Base-by-base conservation (phyloP, 179 eudicot genomes). In the Beta macrorhiza region DNA sequence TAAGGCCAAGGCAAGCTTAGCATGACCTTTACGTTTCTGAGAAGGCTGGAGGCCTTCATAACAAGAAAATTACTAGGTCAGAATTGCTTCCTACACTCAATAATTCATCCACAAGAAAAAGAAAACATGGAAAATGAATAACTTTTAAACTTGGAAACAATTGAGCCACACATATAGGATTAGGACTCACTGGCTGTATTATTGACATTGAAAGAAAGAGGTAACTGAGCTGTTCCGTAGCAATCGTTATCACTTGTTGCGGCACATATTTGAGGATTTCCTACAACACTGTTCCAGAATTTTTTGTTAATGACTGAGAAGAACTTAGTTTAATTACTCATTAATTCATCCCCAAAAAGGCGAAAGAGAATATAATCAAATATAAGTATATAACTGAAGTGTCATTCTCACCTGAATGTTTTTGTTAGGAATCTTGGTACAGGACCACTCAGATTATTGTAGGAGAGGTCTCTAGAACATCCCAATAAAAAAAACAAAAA, bases 381-480 rank as follows among this genome's bases (percentile, higher is more conserved):
- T 16, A 64, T 16, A 62, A 57, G 14, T 67, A 52, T 16, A 64
- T 16, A 62, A 57, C n/a, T 67, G 56, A 37, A 63, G 42, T 52
- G 72, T 64, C 77, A 74, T 64, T 74, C 87, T 86, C 67, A 94
- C 99, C 89, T 95, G 89, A 93, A 90, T 78, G 97, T 91, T 84
- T 90, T 95, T 61, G 93, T 92, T 74, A 81, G 89, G 86, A 93
- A 84, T 80, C 87, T 88, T 79, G 99, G 98, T 25, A 93, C 91
- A 72, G 99, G 98, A 75, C 93, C 98, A 83, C 92, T 95, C 87
- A 95, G 84, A 86, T 93, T 92, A 80, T 95, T 95, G 91, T 85
- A 91, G 84, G 98, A 92, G 86, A 95, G 81, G 86, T 95, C 99
- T 87, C 99, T 95, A 82, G 2, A 86, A 86, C 80, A 86, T 59